A percentile compares a stretch with the other conserved stretches of the same genome.
These are phyloP conservation scores for Pestalotiopsis fici DNA, from an alignment of 2,329 filamentous ascomycete species.

Conservation along the genomic window DNA sequence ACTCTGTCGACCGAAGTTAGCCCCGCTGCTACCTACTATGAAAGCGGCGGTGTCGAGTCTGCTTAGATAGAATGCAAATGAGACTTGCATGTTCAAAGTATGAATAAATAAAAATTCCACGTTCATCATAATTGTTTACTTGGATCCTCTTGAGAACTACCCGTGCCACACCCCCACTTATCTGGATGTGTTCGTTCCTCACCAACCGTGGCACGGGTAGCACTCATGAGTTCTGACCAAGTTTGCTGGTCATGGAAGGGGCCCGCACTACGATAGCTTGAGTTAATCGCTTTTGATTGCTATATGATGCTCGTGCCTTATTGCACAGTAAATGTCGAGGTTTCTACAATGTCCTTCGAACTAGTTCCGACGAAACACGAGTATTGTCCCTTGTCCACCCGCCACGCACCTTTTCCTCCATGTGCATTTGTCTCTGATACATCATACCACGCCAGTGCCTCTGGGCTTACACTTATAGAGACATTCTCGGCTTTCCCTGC, in stretches of 20 bases:
- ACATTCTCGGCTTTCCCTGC: neutral
- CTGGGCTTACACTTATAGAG: neutral
- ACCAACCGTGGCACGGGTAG: no score
- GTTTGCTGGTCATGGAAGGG: no score
- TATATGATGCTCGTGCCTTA: neutral
- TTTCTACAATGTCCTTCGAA: neutral
- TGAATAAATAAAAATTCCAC: neutral
- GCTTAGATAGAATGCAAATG: neutral
- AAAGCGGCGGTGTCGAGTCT: neutral
- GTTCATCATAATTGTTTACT: no score
- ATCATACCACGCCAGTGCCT: neutral
- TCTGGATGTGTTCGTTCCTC: no score
- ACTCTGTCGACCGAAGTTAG: slow-evolving; percentile 12
- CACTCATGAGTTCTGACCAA: no score
- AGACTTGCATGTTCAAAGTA: neutral
- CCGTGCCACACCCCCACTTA: no score
- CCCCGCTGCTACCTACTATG: neutral
- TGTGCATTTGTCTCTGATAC: neutral
- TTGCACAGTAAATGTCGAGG: neutral
- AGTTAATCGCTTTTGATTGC: no score
- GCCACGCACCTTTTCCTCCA: neutral
- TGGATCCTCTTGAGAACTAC: no score
- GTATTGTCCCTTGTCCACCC: neutral
- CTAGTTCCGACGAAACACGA: neutral
- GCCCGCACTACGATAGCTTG: no score